These are phyloP conservation scores for Oryza nivara DNA, from an alignment of 176 grass and related monocot genomes.

Conservation along the genomic window DNA sequence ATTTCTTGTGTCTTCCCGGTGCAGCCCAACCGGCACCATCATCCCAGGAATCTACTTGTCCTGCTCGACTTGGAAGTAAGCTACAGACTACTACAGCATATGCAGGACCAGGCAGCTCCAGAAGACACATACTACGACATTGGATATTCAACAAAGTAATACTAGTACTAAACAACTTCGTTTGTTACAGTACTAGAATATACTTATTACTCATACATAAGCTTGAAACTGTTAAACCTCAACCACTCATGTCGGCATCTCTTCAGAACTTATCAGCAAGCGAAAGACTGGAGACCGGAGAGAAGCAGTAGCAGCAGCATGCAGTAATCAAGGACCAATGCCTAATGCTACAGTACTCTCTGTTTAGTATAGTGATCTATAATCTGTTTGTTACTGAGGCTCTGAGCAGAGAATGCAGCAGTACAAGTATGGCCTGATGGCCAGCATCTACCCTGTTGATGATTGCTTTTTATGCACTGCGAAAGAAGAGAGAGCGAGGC, in stretches of 20 bases:
- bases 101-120: constrained; percentile 11
- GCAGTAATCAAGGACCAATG: not conserved
- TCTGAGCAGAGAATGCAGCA: not conserved
- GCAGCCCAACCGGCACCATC: not conserved
- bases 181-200: not conserved
- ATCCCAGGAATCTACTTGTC: constrained; percentile 1
- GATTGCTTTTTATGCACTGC: constrained; percentile 27
- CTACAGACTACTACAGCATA: not conserved
- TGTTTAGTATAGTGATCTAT: not conserved
- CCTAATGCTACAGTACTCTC: not conserved
- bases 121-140: not conserved
- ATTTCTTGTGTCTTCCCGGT: not conserved
- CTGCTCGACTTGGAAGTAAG: not conserved
- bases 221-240: not conserved
- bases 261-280: not conserved
- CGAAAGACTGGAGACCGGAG: not conserved
- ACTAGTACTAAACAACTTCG: not conserved
- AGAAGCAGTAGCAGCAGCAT: not conserved
- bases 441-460: not conserved
- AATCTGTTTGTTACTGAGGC: not conserved
- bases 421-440: not conserved
- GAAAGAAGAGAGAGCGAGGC: not conserved
- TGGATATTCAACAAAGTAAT: constrained; percentile 26
- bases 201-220: not conserved
- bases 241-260: constrained; percentile 36